Evolutionary conservation across 1,284 basidiomycete species (phyloP).

Genomic region (Sporisorium scitamineum): DNA sequence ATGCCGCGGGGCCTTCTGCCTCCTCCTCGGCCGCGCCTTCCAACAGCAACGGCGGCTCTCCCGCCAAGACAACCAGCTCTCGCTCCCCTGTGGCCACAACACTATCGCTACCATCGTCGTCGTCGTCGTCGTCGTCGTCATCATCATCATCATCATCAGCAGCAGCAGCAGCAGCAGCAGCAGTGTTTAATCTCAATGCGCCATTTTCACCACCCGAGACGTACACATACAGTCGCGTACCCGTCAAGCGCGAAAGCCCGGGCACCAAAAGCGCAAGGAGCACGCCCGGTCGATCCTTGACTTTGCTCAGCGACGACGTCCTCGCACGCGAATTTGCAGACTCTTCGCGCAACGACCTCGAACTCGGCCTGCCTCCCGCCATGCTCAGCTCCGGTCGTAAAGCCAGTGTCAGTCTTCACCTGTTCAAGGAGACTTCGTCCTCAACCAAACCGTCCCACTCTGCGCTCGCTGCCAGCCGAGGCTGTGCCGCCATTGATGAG

Average conservation of each 20-base stretch:
- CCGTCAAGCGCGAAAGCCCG: constrained; percentile 36
- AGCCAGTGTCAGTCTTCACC: constrained; percentile 60
- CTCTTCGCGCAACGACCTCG: constrained; percentile 29
- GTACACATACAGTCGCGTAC: constrained; percentile 31
- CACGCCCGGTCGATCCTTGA: constrained; percentile 47
- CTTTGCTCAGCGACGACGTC: constrained; percentile 24
- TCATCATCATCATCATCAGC: background rate
- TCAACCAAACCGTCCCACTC: constrained; percentile 39
- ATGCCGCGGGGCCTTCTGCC: background rate
- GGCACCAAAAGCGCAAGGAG: constrained; percentile 48
- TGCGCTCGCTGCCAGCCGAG: constrained; percentile 27
- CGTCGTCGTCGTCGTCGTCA: background rate
- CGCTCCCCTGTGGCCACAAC: constrained; percentile 8
- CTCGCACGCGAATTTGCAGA: constrained; percentile 26
- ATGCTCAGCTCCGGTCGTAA: constrained; percentile 62
- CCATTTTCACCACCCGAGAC: constrained; percentile 45
- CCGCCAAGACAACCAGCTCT: constrained; percentile 13
- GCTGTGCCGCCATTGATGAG: constrained; percentile 28
- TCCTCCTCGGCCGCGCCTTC: background rate
- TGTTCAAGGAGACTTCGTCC: constrained; percentile 64
- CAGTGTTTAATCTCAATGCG: constrained; percentile 19
- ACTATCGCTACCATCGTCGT: background rate
- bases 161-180: constrained; percentile 12
- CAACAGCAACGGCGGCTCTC: constrained; percentile 11
- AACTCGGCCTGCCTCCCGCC: constrained; percentile 51